Evolutionary conservation across 2,329 filamentous ascomycete species (phyloP).

Genomic region (Aureobasidium uvarum): DNA sequence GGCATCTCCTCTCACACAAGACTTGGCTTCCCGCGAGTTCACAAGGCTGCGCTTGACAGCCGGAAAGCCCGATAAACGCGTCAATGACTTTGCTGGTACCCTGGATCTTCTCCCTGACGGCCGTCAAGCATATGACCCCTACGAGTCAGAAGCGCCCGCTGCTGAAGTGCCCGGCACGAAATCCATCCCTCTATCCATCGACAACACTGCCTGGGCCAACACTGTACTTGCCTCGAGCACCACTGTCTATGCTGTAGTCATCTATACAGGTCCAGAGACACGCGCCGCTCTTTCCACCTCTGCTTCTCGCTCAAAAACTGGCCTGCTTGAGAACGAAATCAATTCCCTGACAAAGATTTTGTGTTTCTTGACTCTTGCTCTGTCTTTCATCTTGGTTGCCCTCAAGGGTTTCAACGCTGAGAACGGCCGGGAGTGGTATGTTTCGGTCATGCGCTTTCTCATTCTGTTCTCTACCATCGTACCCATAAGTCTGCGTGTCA

Average conservation of each 20-base stretch:
- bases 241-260: slow-evolving; percentile 79
- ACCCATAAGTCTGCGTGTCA: slow-evolving; percentile 92
- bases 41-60: slow-evolving; percentile 67
- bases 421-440: slow-evolving; percentile 75
- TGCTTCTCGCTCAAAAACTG: slow-evolving; percentile 88
- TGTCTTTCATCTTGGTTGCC: slow-evolving; percentile 86
- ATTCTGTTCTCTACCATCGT: slow-evolving; percentile 99
- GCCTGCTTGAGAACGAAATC: slow-evolving; percentile 91
- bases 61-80: slow-evolving; percentile 86
- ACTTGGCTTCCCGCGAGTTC: slow-evolving; percentile 70
- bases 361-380: slow-evolving; percentile 78
- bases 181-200: slow-evolving; percentile 78
- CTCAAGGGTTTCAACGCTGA: slow-evolving; percentile 74
- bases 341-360: slow-evolving; percentile 96
- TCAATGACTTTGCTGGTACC: slow-evolving; percentile 93
- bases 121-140: slow-evolving; percentile 49
- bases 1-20: slow-evolving; percentile 81
- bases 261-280: slow-evolving; percentile 94
- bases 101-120: slow-evolving; percentile 66
- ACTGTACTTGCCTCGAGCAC: slow-evolving; percentile 94
- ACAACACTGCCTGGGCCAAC: slow-evolving; percentile 98
- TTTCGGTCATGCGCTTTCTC: slow-evolving; percentile 96
- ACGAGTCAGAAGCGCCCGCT: slow-evolving; percentile 26
- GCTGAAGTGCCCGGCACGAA: slow-evolving; percentile 27
- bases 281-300: slow-evolving; percentile 91